Evolutionary conservation across 257 asterid species (phyloP), one percentile per base, ranked within the genome.

Genomic region (Fraxinus excelsior): DNA sequence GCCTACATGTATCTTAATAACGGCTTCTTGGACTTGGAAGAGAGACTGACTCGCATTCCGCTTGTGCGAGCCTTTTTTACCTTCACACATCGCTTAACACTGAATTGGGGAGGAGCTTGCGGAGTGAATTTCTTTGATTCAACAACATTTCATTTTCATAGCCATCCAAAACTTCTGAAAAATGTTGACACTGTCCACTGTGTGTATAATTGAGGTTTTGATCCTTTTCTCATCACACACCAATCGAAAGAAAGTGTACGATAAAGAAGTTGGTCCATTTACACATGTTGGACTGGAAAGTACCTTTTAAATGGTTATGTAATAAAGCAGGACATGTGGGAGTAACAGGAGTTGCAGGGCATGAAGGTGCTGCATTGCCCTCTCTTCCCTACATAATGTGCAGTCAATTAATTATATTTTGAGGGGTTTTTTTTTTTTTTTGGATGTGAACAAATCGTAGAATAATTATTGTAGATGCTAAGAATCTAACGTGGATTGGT

Each of bases 261-360:
- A 42, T 42, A 70, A 38, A 73, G 76, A 70, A 62, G 68, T 25
- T 14, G 23, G 76, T 78, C 80, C 75, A 74, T 70, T 37, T n/a
- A n/a, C n/a, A 29, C 44, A 78, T 78, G 32, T 38, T 19, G 42
- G 69, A 37, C 12, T n/a, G 68, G 34, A 9, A 23, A 60, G 12
- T 23, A 11, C 32, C 12, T 23, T 62, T 25, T 23, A 62, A 62
- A 25, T 6, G 11, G 75, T 64, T 77, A 71, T 34, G 16, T 42
- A 76, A 31, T 73, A 38, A 19, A 62, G 82, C 88, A 84, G 18
- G 74, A 76, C 92, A 88, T 85, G 89, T 85, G 90, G n/a, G n/a
- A n/a, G n/a, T n/a, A n/a, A n/a, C n/a, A n/a, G 75, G 67, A 73
- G 74, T 65, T 82, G 86, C 87, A 88, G 84, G 46, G 70, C 8